Evolutionary conservation across 257 asterid species (phyloP), one percentile per base, ranked within the genome.

Genomic region (Salvia hispanica): DNA sequence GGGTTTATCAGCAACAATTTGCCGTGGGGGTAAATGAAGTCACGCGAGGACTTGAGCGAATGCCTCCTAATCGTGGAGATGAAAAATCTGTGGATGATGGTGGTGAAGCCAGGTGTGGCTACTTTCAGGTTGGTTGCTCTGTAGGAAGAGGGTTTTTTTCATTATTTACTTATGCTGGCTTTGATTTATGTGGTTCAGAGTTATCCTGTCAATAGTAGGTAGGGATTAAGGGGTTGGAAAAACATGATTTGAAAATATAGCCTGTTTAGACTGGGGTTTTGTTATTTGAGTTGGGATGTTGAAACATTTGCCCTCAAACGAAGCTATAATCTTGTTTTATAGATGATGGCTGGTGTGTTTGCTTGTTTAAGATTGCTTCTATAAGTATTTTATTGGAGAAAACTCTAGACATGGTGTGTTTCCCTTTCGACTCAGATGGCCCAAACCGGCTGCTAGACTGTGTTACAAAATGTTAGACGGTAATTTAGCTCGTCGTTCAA

Each of bases 21-120:
- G 86, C 95, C 9, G 74, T 92, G 1, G 96, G 96, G 46, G 89
- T 89, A 40, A 89, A 89, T 81, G 98, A 92, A 72, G 96, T 87
- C 28, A 89, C 95, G 2, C 96, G 96, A n/a, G 77, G 73, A 50
- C 96, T 92, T 50, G 96, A 87, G 81, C 85, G 91, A 56, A 87
- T 89, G 95, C 81, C 79, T 9, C 76, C 78, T 5, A 9, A 50
- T 66, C n/a, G 61, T 43, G 61, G 72, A 7, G 58, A 43, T 63
- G 51, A 65, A 39, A 43, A 57, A 16, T 62, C 77, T 7, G 52
- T 3, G 3, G 69, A 39, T 73, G 67, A 28, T 39, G 52, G n/a
- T 18, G 65, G n/a, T 18, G 65, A 75, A 74, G 52, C 72, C 59
- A 77, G 82, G 25, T 10, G 72, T 16, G 63, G 74, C 67, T 56